These are phyloP conservation scores for Aspergillus sp. DNA, from an alignment of 2,329 filamentous ascomycete genomes.

Conservation along the genomic window DNA sequence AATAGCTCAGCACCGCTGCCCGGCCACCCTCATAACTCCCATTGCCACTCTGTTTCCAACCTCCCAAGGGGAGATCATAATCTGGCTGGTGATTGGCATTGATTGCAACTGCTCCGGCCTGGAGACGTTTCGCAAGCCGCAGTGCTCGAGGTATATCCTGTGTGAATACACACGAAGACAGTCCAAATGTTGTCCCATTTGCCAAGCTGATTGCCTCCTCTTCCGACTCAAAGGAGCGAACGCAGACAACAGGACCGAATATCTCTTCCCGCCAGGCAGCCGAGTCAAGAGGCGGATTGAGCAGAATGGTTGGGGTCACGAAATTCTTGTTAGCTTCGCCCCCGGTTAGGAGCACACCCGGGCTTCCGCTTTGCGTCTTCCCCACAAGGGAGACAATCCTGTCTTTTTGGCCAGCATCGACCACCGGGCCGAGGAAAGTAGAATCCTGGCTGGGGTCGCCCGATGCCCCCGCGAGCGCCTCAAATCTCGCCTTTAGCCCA, in stretches of 20 bases:
- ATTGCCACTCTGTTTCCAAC: constrained; percentile 2
- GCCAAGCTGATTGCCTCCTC: constrained; percentile 9
- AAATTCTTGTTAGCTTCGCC: constrained; percentile 8
- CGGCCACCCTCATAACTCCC: constrained; percentile 3
- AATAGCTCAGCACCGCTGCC: background rate
- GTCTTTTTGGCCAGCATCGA: constrained; percentile 11
- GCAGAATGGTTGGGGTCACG: constrained; percentile 13
- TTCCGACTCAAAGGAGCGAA: constrained; percentile 10
- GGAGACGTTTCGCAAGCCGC: constrained; percentile 5
- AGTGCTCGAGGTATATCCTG: constrained; percentile 7
- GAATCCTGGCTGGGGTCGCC: background rate
- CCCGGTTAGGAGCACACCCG: constrained; percentile 2
- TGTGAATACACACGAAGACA: constrained; percentile 10
- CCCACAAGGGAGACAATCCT: constrained; percentile 9
- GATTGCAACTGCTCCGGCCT: constrained; percentile 12
- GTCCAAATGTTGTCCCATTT: constrained; percentile 7
- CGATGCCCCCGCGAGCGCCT: constrained; percentile 1
- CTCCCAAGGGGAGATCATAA: background rate
- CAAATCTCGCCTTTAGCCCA: constrained; percentile 9
- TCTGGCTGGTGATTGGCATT: constrained; percentile 8
- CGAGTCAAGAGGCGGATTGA: constrained; percentile 3
- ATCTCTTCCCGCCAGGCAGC: constrained; percentile 10
- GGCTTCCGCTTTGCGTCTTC: constrained; percentile 3
- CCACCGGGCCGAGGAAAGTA: constrained; percentile 9
- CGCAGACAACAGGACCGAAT: constrained; percentile 10